These are phyloP conservation scores for Verticillium nubilum DNA, from an alignment of 2,329 filamentous ascomycete genomes.

Conservation along the genomic window DNA sequence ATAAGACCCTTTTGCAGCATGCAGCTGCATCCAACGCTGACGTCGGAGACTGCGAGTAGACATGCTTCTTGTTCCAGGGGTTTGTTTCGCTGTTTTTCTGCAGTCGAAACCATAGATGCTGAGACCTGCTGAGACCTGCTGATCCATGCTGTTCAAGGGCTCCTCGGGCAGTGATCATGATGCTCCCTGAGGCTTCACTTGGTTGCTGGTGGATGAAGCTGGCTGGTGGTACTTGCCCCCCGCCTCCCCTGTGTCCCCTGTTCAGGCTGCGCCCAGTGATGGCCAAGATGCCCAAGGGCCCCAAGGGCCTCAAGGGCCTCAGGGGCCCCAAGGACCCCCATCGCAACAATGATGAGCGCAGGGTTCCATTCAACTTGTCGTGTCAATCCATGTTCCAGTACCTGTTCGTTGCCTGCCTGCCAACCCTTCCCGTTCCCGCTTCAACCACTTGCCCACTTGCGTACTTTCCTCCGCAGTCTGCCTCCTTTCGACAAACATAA, in stretches of 20 bases:
- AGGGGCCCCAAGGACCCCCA: no score
- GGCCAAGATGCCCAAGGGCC: background rate
- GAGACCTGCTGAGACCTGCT: no score
- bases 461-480: background rate
- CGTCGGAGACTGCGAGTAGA: no score
- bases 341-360: background rate
- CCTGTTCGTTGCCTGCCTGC: background rate
- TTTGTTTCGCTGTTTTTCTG: background rate
- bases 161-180: background rate
- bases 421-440: background rate
- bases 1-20: background rate
- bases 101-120: background rate
- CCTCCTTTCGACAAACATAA: background rate
- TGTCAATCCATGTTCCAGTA: background rate
- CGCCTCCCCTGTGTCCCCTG: background rate
- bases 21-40: background rate
- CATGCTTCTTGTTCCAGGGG: background rate
- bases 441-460: no score
- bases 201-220: background rate
- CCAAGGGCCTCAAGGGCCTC: background rate
- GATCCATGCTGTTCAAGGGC: no score
- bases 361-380: background rate
- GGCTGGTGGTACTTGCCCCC: background rate
- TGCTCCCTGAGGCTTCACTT: background rate
- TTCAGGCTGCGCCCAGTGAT: background rate